Evolutionary conservation across 2,329 filamentous ascomycete genomes (phyloP), one percentile per base, ranked within the genome.

Genomic region (Xylariaceae sp.): DNA sequence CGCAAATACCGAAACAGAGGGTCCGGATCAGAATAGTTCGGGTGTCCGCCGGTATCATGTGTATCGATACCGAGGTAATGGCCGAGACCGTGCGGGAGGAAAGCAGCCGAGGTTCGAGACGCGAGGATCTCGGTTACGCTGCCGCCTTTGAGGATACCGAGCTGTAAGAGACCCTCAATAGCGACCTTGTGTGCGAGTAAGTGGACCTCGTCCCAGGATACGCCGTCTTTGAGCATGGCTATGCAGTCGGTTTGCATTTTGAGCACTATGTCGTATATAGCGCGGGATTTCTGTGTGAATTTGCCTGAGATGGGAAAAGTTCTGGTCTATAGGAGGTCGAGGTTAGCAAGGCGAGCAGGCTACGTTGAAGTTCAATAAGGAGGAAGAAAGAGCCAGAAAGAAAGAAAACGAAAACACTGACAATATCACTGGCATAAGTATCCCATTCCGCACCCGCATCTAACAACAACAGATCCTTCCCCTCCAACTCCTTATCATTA

Each of bases 41-140:
- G 75, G 63, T 89, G 83, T 19, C 87, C 88, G 49, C 86, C 86
- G 0, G 83, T 86, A 61, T 96, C 91, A 64, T 96, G 91, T 2
- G 90, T 94, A 64, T 96, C 91, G 77, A 96, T 85, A 51, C 91
- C 91, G 8, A 96, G 73, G 64, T 95, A 92, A 67, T 96, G 91
- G 0, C 91, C 91, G 1, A 96, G 71, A 0, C 91, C 91, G 64
- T 96, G 91, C 1, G 91, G 91, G 61, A 95, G 88, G 72, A 96
- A 96, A 2, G 90, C 91, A 20, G 86, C 82, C 59, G 86, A 92
- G n/a, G 89, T 88, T 44, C 90, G 77, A 35, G 80, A 81, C 55
- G 82, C 77, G 49, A 94, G 79, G 20, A 96, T 86, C 56, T 89
- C 89, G 16, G 84, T 77, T n/a, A n/a, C n/a, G 45, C 77, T 76